Conservation (phyloP, 129 eudicot species). For the Escallonia herrerae region DNA sequence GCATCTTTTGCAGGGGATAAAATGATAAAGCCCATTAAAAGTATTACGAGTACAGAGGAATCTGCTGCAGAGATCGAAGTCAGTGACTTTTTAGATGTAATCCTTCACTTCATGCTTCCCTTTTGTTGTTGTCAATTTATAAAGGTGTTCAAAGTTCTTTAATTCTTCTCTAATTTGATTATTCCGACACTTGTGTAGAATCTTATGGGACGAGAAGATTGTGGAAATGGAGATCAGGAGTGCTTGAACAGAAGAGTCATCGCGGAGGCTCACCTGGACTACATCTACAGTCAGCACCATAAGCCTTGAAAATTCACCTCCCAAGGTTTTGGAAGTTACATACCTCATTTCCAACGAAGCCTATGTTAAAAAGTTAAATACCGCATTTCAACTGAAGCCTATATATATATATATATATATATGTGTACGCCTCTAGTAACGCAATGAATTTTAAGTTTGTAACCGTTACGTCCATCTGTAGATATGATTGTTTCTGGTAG, state of each 20-base stretch:
- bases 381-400: not conserved
- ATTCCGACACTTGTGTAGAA: conserved; percentile 20
- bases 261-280: conserved; percentile 86
- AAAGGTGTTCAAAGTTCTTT: not conserved
- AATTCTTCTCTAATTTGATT: not conserved
- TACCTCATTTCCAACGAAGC: not conserved
- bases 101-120: not conserved
- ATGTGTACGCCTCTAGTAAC: not conserved
- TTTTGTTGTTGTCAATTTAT: not conserved
- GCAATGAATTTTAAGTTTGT: not conserved
- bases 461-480: not conserved
- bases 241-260: conserved; percentile 62
- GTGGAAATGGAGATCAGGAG: conserved; percentile 63
- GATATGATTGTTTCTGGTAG: not conserved
- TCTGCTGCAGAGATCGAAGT: conserved; percentile 17
- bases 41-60: conserved; percentile 14
- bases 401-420: too few species aligned
- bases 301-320: conserved; percentile 28
- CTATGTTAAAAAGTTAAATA: not conserved
- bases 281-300: conserved; percentile 87
- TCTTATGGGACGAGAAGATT: conserved; percentile 58
- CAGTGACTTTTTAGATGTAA: conserved; percentile 37
- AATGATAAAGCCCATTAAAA: conserved; percentile 17
- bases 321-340: not conserved
- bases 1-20: conserved; percentile 33